Percentiles rank a stretch among this genome's conserved stretches.
Conservation (phyloP, 306 rosid species). For the Corylus avellana region DNA sequence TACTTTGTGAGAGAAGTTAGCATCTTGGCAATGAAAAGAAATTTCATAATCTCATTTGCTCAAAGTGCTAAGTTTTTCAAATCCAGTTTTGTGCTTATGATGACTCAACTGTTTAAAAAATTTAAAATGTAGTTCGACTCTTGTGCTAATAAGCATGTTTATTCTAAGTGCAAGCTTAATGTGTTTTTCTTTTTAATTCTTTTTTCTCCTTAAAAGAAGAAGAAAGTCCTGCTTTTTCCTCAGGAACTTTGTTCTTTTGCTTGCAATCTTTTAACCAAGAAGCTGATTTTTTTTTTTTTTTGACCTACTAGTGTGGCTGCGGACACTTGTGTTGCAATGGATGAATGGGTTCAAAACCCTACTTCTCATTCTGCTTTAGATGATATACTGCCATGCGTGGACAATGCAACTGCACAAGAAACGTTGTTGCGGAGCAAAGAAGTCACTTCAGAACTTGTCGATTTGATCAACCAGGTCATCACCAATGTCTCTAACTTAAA, state of each 20-base stretch:
- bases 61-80: too few relatives aligned
- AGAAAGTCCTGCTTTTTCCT: background rate
- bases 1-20: too few relatives aligned
- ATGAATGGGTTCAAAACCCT: conserved; percentile 83
- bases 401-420: conserved; percentile 49
- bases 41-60: too few relatives aligned
- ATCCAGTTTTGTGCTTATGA: too few relatives aligned
- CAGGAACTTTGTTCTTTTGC: background rate
- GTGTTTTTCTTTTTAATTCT: too few relatives aligned
- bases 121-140: background rate
- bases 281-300: conserved; percentile 7
- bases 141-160: background rate
- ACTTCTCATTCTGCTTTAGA: conserved; percentile 71
- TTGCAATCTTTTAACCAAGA: background rate
- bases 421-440: conserved; percentile 42
- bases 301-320: conserved; percentile 49
- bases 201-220: too few relatives aligned
- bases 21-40: too few relatives aligned
- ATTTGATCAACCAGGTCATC: conserved; percentile 38
- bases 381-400: conserved; percentile 77
- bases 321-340: conserved; percentile 81
- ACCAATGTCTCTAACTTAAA: conserved; percentile 34
- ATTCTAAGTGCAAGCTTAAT: too few relatives aligned
- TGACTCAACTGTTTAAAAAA: too few relatives aligned
- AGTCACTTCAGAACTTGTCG: conserved; percentile 40